Conservation (phyloP, 2,329 filamentous ascomycete genomes). For the Exophiala dermatitidis region DNA sequence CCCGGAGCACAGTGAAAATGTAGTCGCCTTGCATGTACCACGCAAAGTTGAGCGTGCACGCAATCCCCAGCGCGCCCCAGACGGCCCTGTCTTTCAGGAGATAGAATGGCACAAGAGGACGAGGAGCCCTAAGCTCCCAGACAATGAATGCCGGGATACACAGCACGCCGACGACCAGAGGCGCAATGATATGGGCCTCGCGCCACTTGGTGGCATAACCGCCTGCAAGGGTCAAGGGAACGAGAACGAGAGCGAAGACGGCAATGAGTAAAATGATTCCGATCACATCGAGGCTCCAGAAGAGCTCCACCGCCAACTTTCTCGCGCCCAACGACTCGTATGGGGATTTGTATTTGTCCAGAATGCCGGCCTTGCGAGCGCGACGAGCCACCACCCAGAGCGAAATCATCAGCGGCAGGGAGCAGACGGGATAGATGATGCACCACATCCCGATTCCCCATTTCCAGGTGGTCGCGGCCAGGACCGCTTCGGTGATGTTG, state of each 20-base stretch:
- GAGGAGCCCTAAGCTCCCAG: slow-evolving; percentile 47
- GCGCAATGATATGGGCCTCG: slow-evolving; percentile 45
- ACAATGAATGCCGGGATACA: slow-evolving; percentile 45
- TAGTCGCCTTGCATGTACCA: slow-evolving; percentile 60
- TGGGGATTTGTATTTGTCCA: slow-evolving; percentile 41
- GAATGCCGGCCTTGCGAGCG: slow-evolving; percentile 46
- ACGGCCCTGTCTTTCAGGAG: slow-evolving; percentile 58
- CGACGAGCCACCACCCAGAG: slow-evolving; percentile 47
- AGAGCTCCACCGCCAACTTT: slow-evolving; percentile 40
- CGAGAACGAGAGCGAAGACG: slow-evolving; percentile 47
- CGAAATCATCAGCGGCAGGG: slow-evolving; percentile 49
- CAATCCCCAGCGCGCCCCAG: slow-evolving; percentile 57
- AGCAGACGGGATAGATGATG: slow-evolving; percentile 53
- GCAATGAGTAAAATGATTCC: slow-evolving; percentile 49
- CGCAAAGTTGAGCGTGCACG: slow-evolving; percentile 48
- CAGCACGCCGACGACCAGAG: slow-evolving; percentile 46
- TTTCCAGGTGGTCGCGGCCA: slow-evolving; percentile 48
- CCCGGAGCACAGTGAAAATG: slow-evolving; percentile 55
- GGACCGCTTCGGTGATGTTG: slow-evolving; percentile 47
- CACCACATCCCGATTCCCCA: slow-evolving; percentile 61
- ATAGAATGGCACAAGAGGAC: slow-evolving; percentile 54
- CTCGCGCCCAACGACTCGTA: slow-evolving; percentile 38
- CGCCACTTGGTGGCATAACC: slow-evolving; percentile 45
- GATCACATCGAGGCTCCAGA: slow-evolving; percentile 50
- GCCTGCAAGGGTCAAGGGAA: slow-evolving; percentile 53